These are phyloP conservation scores for Aspergillus sp. DNA, from an alignment of 2,329 filamentous ascomycete species.

Conservation along the genomic window DNA sequence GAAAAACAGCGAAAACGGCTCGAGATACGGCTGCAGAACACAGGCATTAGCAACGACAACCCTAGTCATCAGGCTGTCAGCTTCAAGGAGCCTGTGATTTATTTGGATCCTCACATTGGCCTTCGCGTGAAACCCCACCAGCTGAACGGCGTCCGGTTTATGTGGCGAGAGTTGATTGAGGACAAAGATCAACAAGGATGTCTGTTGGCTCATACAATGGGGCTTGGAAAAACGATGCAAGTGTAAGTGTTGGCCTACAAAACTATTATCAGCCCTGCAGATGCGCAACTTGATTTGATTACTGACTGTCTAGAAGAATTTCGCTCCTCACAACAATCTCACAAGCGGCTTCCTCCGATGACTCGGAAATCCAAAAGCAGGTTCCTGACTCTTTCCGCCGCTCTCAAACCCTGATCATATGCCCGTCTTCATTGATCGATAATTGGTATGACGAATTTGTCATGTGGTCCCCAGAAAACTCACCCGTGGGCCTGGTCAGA, in stretches of 20 bases:
- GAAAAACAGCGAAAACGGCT: slow-evolving; percentile 53
- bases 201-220: slow-evolving; percentile 87
- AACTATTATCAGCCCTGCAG: neutral
- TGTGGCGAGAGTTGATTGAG: slow-evolving; percentile 82
- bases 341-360: slow-evolving; percentile 64
- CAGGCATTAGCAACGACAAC: slow-evolving; percentile 42
- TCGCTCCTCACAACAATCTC: slow-evolving; percentile 77
- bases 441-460: slow-evolving; percentile 84
- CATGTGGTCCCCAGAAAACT: slow-evolving; percentile 65
- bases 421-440: slow-evolving; percentile 72
- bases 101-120: slow-evolving; percentile 67
- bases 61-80: slow-evolving; percentile 53
- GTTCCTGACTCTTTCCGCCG: slow-evolving; percentile 68
- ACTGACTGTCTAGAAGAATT: slow-evolving; percentile 55
- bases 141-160: slow-evolving; percentile 77
- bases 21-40: slow-evolving; percentile 35
- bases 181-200: slow-evolving; percentile 71
- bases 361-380: slow-evolving; percentile 64
- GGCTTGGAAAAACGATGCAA: slow-evolving; percentile 91
- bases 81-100: slow-evolving; percentile 48
- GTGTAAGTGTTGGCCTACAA: slow-evolving; percentile 53
- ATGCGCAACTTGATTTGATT: neutral
- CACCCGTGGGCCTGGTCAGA: slow-evolving; percentile 60
- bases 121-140: slow-evolving; percentile 77
- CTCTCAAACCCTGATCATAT: slow-evolving; percentile 72